A percentile compares a stretch with the other conserved stretches of the same genome.
These are phyloP conservation scores for Mesembryanthemum crystallinum DNA, from an alignment of 148 eudicot species.

Conservation along the genomic window DNA sequence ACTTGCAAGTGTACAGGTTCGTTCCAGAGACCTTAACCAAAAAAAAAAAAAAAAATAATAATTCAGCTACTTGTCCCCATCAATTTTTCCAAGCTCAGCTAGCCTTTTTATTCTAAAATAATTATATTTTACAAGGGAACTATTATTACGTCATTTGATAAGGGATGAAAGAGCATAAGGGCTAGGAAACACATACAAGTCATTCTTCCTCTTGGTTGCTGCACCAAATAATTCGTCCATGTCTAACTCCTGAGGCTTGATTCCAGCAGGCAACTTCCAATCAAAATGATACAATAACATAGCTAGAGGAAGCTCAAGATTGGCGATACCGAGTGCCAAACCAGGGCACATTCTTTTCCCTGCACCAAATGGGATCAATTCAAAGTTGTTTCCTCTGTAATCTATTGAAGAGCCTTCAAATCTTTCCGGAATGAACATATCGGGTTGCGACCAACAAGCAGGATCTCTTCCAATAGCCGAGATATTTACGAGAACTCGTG, in stretches of 20 bases:
- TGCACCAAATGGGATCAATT: constrained; percentile 39
- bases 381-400: constrained; percentile 30
- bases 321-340: constrained; percentile 29
- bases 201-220: constrained; percentile 23
- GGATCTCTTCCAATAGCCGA: constrained; percentile 46
- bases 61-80: no score
- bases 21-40: no score
- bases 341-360: constrained; percentile 45
- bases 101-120: no score
- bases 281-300: constrained; percentile 33
- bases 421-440: constrained; percentile 36
- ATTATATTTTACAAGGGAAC: no score
- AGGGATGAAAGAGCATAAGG: no score
- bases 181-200: constrained; percentile 15
- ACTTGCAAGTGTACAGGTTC: no score
- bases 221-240: constrained; percentile 34
- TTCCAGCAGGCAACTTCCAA: constrained; percentile 31
- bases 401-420: constrained; percentile 29
- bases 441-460: constrained; percentile 28
- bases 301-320: constrained; percentile 33
- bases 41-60: no score
- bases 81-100: no score
- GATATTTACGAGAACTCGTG: constrained; percentile 30
- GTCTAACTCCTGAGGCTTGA: constrained; percentile 19
- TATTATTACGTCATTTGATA: no score